Base-by-base conservation (phyloP, 805 yeast species). In the Candida alai region DNA sequence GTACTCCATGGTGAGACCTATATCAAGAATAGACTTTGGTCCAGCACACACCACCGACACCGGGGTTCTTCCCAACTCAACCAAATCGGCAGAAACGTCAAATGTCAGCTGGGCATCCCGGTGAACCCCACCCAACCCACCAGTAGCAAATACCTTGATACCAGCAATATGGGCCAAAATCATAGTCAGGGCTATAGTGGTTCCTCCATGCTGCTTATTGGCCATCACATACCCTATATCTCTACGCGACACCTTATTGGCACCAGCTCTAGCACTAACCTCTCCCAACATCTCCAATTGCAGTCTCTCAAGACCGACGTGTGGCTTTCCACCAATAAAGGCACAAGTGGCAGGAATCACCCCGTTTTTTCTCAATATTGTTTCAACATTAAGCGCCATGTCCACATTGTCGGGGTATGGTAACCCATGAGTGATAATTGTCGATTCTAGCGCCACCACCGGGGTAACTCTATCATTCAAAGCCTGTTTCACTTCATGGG, bases 41-140 rank as follows among this genome's bases (percentile, higher is more conserved):
- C 96, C 96, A 6, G 95, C 80, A 53, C 96, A 87, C 7, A 87
- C 89, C n/a, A 87, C 96, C 0, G 87, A 78, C 1, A 87, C 87
- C 0, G 89, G 85, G 0, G 95, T 88, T 37, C 78, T 68, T 1
- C 88, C 81, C 35, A 88, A 65, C 51, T 87, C 96, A 32, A 86
- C 89, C 42, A 87, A 69, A 56, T 87, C 96, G 2, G 95, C 95
- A 47, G 89, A 79, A 16, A 87, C 67, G 55, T 87, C 96, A 78
- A 85, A 73, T 2, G 88, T 76, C 19, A 59, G 44, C 36, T 83
- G 82, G 14, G 84, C 90, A 6, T 83, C 84, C 36, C 85, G 70
- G 48, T 87, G 95, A 8, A 86, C 95, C 14, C 96, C 96, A 14
- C 96, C 96, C 13, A 87, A 67, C 1, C 96, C 96, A 20, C 96